phyloP scores from a whole-genome alignment of 371 early-diverging fungal species.

The Saksenaea oblongispora region DNA sequence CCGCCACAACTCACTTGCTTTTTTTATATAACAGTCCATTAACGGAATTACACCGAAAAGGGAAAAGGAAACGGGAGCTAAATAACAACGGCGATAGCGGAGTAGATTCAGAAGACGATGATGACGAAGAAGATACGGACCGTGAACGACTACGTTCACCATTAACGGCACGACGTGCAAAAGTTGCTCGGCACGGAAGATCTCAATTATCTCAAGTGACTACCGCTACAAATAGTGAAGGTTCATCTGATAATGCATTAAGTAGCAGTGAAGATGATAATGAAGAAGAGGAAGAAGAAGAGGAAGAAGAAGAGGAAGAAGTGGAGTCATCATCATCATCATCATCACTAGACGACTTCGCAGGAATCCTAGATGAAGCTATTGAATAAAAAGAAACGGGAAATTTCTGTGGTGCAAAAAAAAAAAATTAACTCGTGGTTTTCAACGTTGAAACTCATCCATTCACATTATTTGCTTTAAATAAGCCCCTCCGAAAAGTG shows the following conservation, averaged over 20 bases:
- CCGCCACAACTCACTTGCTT: slow-evolving; percentile 2
- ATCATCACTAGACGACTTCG: slow-evolving; percentile 37
- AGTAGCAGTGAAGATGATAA: slow-evolving; percentile 20
- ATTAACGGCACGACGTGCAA: slow-evolving; percentile 18
- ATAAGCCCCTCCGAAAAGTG: neutral
- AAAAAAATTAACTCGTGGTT: slow-evolving; percentile 1
- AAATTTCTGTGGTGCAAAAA: slow-evolving; percentile 12
- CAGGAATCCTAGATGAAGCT: slow-evolving; percentile 36
- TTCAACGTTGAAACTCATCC: slow-evolving; percentile 1
- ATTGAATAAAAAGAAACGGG: slow-evolving; percentile 24
- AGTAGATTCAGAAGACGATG: slow-evolving; percentile 33
- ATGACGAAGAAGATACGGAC: slow-evolving; percentile 13
- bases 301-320: slow-evolving; percentile 16
- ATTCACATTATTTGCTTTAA: neutral
- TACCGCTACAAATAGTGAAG: slow-evolving; percentile 13
- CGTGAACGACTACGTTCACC: slow-evolving; percentile 11
- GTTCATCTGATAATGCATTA: slow-evolving; percentile 4
- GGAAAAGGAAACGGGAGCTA: slow-evolving; percentile 25
- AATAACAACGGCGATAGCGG: slow-evolving; percentile 21
- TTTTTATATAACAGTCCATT: slow-evolving; percentile 13
- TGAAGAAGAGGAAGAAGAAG: slow-evolving; percentile 19
- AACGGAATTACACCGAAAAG: slow-evolving; percentile 14
- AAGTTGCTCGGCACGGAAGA: slow-evolving; percentile 21
- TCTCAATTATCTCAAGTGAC: slow-evolving; percentile 40
- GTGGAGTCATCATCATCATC: neutral